These are phyloP conservation scores for Nemania sp. DNA, from an alignment of 2,329 filamentous ascomycete species.

Conservation along the genomic window DNA sequence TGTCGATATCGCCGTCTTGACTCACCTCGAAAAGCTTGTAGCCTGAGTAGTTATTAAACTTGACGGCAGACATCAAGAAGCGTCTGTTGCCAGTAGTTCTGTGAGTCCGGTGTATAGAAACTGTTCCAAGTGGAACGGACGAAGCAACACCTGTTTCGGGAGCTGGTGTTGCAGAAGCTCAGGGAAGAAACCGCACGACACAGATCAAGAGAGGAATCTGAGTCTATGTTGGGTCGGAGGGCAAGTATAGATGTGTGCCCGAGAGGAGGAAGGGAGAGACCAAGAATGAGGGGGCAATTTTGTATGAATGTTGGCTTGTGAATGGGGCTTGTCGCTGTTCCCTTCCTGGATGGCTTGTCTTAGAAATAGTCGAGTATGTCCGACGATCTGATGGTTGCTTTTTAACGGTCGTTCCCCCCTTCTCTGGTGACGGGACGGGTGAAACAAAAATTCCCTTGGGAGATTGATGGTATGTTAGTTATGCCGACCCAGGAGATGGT, in stretches of 20 bases:
- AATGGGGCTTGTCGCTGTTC: conserved; percentile 22
- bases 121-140: conserved; percentile 39
- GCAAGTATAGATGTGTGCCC: conserved; percentile 27
- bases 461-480: conserved; percentile 23
- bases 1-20: conserved; percentile 35
- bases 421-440: conserved; percentile 26
- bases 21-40: conserved; percentile 66
- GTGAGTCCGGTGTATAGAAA: conserved; percentile 35
- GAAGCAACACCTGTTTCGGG: conserved; percentile 45
- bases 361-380: conserved; percentile 34
- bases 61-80: conserved; percentile 62
- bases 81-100: conserved; percentile 36
- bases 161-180: conserved; percentile 38
- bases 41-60: conserved; percentile 58
- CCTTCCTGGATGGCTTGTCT: conserved; percentile 35
- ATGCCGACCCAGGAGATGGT: conserved; percentile 8
- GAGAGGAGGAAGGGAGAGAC: conserved; percentile 13
- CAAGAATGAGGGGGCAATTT: conserved; percentile 25
- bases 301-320: conserved; percentile 17
- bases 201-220: not conserved
- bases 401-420: conserved; percentile 24
- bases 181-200: conserved; percentile 10
- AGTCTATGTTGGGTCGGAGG: conserved; percentile 12
- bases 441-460: conserved; percentile 35
- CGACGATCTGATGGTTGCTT: conserved; percentile 30